phyloP scores from a whole-genome alignment of 495 filamentous ascomycete genomes.

The Glutinoglossum americanum region DNA sequence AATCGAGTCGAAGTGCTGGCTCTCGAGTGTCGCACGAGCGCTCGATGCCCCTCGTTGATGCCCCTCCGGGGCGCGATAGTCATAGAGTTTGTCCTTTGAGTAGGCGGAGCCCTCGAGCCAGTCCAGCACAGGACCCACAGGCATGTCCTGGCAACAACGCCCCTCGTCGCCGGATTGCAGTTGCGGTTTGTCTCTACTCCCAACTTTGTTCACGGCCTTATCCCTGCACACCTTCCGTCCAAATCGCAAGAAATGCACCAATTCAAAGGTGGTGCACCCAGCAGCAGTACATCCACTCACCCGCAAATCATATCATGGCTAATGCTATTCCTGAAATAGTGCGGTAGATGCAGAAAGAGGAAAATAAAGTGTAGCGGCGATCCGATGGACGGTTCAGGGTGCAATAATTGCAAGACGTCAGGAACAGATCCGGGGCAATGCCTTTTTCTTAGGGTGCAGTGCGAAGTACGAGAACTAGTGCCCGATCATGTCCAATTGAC shows the following conservation, averaged over 20 bases:
- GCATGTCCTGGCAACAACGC: neutral
- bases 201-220: neutral
- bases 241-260: neutral
- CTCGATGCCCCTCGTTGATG: neutral
- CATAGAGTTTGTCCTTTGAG: neutral
- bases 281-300: neutral
- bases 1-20: neutral
- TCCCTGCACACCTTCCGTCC: neutral
- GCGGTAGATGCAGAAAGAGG: constrained; percentile 70
- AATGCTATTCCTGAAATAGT: constrained; percentile 28
- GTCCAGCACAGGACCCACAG: neutral
- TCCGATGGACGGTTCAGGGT: constrained; percentile 48
- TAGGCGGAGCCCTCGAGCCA: neutral
- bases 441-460: constrained; percentile 50
- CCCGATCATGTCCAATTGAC: constrained; percentile 3
- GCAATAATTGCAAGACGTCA: constrained; percentile 61
- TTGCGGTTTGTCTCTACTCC: constrained; percentile 5
- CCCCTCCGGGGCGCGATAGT: neutral
- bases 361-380: constrained; percentile 97
- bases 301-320: neutral
- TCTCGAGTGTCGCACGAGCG: constrained; percentile 2
- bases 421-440: constrained; percentile 36
- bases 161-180: constrained; percentile 5
- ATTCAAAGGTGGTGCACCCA: neutral
- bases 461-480: constrained; percentile 2